A percentile compares a stretch with the other conserved stretches of the same genome.
phyloP scores from a whole-genome alignment of 495 filamentous ascomycete genomes.

The Penicillium cataractarum region DNA sequence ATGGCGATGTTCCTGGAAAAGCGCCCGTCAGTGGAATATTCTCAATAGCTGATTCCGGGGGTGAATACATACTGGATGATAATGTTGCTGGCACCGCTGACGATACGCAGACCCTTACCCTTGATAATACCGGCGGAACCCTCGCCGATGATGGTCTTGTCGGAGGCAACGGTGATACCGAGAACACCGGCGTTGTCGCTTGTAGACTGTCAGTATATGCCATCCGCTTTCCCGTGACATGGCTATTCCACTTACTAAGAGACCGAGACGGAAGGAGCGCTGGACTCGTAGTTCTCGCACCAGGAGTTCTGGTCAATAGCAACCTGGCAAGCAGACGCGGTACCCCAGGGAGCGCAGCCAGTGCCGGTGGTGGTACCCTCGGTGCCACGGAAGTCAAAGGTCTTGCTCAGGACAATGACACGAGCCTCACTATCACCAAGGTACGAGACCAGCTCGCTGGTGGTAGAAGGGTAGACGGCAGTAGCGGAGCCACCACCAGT shows the following conservation, averaged over 20 bases:
- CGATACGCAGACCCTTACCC: slow-evolving; percentile 50
- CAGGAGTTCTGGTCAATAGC: slow-evolving; percentile 58
- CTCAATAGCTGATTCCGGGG: neutral
- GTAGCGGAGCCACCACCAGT: slow-evolving; percentile 45
- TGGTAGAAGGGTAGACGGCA: slow-evolving; percentile 43
- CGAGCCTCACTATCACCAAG: slow-evolving; percentile 41
- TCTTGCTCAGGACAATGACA: slow-evolving; percentile 44
- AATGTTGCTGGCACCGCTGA: slow-evolving; percentile 47
- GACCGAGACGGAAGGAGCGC: slow-evolving; percentile 40
- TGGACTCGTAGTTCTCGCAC: slow-evolving; percentile 47
- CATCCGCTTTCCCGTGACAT: neutral
- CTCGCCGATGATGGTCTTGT: slow-evolving; percentile 49
- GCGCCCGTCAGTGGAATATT: neutral
- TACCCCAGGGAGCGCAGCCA: slow-evolving; percentile 53
- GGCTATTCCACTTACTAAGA: slow-evolving; percentile 35
- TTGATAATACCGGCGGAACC: slow-evolving; percentile 44
- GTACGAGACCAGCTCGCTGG: slow-evolving; percentile 48
- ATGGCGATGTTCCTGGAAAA: slow-evolving; percentile 45
- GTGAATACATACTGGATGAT: slow-evolving; percentile 46
- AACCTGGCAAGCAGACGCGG: slow-evolving; percentile 47
- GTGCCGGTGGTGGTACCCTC: slow-evolving; percentile 46
- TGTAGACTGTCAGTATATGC: neutral
- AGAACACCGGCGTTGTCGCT: slow-evolving; percentile 47
- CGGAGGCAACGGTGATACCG: slow-evolving; percentile 48
- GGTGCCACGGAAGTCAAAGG: slow-evolving; percentile 48